Evolutionary conservation across 768 basidiomycete genomes (phyloP).

Genomic region (Rhodosporidiobolus sp.): DNA sequence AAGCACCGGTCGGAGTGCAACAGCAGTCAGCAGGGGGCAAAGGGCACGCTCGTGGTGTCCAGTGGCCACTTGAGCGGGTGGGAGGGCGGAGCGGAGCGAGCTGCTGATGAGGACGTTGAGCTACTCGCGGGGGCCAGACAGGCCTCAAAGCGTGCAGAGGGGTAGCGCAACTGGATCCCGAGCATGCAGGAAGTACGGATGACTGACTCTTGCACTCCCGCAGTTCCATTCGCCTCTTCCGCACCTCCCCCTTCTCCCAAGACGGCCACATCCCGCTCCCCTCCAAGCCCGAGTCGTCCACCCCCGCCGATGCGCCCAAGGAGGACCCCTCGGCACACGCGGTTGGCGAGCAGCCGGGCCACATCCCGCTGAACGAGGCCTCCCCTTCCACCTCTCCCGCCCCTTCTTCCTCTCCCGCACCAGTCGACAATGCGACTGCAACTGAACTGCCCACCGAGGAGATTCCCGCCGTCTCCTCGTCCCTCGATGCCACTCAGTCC

Average conservation of each 20-base stretch:
- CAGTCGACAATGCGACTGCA: constrained; percentile 1
- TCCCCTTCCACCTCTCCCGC: background rate
- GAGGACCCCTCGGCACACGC: background rate
- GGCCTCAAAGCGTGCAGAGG: too few relatives aligned
- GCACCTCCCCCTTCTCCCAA: constrained; percentile 4
- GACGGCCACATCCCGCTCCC: background rate
- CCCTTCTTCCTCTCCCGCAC: background rate
- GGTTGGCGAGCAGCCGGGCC: background rate
- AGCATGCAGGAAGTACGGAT: too few relatives aligned
- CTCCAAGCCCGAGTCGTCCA: background rate
- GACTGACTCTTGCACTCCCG: background rate
- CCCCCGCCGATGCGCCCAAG: background rate
- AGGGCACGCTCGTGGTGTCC: too few relatives aligned
- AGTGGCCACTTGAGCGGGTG: too few relatives aligned
- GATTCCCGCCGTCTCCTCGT: constrained; percentile 11
- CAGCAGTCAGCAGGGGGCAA: background rate
- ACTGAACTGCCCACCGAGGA: constrained; percentile 13
- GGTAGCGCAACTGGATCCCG: too few relatives aligned
- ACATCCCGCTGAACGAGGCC: background rate
- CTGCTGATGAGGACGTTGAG: too few relatives aligned
- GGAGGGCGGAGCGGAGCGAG: too few relatives aligned
- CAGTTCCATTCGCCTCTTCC: constrained; percentile 4
- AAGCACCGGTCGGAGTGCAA: background rate
- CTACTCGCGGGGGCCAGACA: too few relatives aligned
- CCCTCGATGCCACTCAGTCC: constrained; percentile 8